Base-by-base conservation (phyloP, 441 rosid species). In the Omphalea diandra region DNA sequence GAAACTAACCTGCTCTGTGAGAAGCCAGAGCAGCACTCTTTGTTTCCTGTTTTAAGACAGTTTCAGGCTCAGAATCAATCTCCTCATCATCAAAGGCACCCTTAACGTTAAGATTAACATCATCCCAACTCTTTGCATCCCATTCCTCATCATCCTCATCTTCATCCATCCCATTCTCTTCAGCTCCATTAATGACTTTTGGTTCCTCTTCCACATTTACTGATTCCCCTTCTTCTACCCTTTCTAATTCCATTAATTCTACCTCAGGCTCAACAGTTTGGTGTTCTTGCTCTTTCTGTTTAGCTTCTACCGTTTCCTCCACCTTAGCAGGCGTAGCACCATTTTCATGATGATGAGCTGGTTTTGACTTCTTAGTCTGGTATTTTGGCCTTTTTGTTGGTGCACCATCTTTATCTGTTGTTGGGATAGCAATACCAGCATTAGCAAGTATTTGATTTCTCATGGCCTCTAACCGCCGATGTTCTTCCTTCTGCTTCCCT, bases 71-170 rank as follows among this genome's bases (percentile, higher is more conserved):
- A 74, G 90, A 85, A 71, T 84, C 94, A 62, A 66, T 85, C 80
- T 94, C 97, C 76, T 94, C 97, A 63, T 92, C 98, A 80, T 87
- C 97, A 69, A 95, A 95, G 58, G 89, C 87, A 75, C 94, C 91
- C 73, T 90, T 90, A 53, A 89, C 79, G 65, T 83, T 83, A 67
- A 90, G 85, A 82, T 83, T 86, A 67, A 95, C 86, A 74, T 87
- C 89, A 84, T 93, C 99, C 98, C 93, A 93, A 81, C 90, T 90
- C 83, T 93, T 95, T 64, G 90, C 95, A 82, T 95, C 99, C 98
- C 99, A 95, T 67, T 87, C 98, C 62, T 84, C 59, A 8, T 52
- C 56, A 52, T 55, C 97, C n/a, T 87, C 96, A 26, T 89, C 96
- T 69, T 85, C 86, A 60, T 84, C 95, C 59, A 73, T 71, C 59